Percentiles rank a stretch among this genome's conserved stretches.
Conservation (phyloP, 106 monocot species). For the Agapanthus africanus region DNA sequence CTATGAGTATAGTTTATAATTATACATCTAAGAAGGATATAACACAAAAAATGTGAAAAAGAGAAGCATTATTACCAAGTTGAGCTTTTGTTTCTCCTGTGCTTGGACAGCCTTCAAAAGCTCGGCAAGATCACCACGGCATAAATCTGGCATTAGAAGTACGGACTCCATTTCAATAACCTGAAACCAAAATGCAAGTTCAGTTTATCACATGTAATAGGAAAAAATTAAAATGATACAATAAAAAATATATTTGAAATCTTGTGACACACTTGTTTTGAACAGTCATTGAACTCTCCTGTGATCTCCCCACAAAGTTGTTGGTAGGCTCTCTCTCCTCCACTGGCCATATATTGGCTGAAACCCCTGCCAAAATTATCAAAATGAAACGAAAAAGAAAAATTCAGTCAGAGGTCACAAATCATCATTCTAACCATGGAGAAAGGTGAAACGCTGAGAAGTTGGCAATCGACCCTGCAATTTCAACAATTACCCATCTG, state of each 20-base stretch:
- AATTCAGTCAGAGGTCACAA: too few relatives aligned
- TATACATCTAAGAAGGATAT: background rate
- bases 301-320: constrained; percentile 79
- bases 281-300: constrained; percentile 89
- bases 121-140: constrained; percentile 64
- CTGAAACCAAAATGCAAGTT: constrained; percentile 27
- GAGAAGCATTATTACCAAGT: constrained; percentile 38
- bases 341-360: constrained; percentile 65
- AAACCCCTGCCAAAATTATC: constrained; percentile 74
- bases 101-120: constrained; percentile 67
- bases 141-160: constrained; percentile 56
- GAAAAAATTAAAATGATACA: too few relatives aligned
- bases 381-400: too few relatives aligned
- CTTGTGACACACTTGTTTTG: constrained; percentile 49
- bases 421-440: too few relatives aligned
- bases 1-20: background rate
- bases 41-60: background rate
- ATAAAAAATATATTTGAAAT: too few relatives aligned
- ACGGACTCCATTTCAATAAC: constrained; percentile 87
- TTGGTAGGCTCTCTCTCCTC: constrained; percentile 72
- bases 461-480: too few relatives aligned
- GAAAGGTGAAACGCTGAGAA: too few relatives aligned
- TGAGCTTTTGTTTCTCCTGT: constrained; percentile 81
- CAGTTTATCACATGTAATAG: too few relatives aligned
- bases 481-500: too few relatives aligned